A percentile compares a stretch with the other conserved stretches of the same genome.
phyloP scores from a whole-genome alignment of 1,139 yeast genomes.

The Magnusiomyces sp. region DNA sequence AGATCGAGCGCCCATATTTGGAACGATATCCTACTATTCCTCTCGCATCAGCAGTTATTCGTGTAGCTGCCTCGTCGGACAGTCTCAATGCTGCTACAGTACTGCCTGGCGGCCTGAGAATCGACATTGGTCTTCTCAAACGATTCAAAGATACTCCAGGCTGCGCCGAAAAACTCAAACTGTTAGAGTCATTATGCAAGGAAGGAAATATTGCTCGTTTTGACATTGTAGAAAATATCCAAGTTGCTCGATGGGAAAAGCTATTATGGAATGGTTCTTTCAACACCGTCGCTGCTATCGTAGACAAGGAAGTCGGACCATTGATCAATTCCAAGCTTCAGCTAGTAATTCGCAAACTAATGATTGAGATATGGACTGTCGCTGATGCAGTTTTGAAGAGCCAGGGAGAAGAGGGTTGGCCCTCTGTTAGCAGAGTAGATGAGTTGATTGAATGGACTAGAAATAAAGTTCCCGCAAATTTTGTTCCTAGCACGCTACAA shows the following conservation, averaged over 20 bases:
- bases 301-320: slow-evolving; percentile 15
- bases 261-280: slow-evolving; percentile 23
- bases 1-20: slow-evolving; percentile 20
- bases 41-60: slow-evolving; percentile 19
- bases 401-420: slow-evolving; percentile 13
- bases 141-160: not conserved
- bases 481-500: slow-evolving; percentile 22
- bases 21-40: slow-evolving; percentile 18
- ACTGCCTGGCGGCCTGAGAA: slow-evolving; percentile 8
- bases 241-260: slow-evolving; percentile 19
- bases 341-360: slow-evolving; percentile 11
- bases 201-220: slow-evolving; percentile 12
- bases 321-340: slow-evolving; percentile 2
- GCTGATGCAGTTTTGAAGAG: slow-evolving; percentile 17
- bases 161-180: not conserved
- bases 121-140: slow-evolving; percentile 15
- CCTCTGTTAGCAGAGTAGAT: slow-evolving; percentile 12
- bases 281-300: slow-evolving; percentile 19
- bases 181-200: not conserved
- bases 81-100: slow-evolving; percentile 13
- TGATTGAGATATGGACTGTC: slow-evolving; percentile 20
- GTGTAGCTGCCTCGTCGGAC: slow-evolving; percentile 16
- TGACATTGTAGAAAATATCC: slow-evolving; percentile 13
- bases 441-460: slow-evolving; percentile 14
- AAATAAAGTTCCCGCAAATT: slow-evolving; percentile 11